Percentiles rank a stretch among this genome's conserved stretches.
Evolutionary conservation across 805 yeast genomes (phyloP).

Genomic region (Suhomyces vadensis): DNA sequence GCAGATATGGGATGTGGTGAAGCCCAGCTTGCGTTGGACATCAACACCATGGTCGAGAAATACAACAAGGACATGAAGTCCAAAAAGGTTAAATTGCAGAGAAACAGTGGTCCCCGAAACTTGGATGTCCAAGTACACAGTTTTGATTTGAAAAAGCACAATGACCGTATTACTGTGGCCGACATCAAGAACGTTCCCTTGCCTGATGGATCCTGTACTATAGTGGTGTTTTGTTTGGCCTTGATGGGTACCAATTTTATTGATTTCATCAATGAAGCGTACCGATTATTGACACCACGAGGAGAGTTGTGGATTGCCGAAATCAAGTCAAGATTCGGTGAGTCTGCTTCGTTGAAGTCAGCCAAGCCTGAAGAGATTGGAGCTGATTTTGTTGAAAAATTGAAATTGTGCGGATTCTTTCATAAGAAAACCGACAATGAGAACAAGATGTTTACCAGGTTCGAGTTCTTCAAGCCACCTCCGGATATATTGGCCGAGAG

Average conservation of each 20-base stretch:
- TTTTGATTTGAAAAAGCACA: conserved; percentile 88
- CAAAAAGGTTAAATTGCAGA: conserved; percentile 15
- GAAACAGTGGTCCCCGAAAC: conserved; percentile 29
- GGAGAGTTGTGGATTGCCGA: conserved; percentile 98
- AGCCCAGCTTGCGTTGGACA: conserved; percentile 78
- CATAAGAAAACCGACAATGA: conserved; percentile 83
- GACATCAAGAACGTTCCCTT: conserved; percentile 91
- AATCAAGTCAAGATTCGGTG: conserved; percentile 87
- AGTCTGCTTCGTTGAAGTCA: conserved; percentile 34
- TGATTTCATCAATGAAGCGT: conserved; percentile 89
- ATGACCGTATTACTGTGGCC: conserved; percentile 91
- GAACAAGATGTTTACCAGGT: conserved; percentile 92
- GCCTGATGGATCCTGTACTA: conserved; percentile 71
- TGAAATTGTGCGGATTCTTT: conserved; percentile 80
- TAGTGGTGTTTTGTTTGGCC: conserved; percentile 92
- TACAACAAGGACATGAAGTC: conserved; percentile 28
- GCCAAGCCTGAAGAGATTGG: conserved; percentile 50
- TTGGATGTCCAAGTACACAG: conserved; percentile 70
- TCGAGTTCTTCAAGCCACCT: conserved; percentile 90
- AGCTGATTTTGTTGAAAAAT: conserved; percentile 74
- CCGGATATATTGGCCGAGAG: conserved; percentile 64
- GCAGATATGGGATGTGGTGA: conserved; percentile 99
- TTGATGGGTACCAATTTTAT: conserved; percentile 96
- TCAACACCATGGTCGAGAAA: conserved; percentile 48
- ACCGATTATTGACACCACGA: conserved; percentile 79